Evolutionary conservation across 495 filamentous ascomycete genomes (phyloP).

Genomic region (Trichoderma orchidacearum): DNA sequence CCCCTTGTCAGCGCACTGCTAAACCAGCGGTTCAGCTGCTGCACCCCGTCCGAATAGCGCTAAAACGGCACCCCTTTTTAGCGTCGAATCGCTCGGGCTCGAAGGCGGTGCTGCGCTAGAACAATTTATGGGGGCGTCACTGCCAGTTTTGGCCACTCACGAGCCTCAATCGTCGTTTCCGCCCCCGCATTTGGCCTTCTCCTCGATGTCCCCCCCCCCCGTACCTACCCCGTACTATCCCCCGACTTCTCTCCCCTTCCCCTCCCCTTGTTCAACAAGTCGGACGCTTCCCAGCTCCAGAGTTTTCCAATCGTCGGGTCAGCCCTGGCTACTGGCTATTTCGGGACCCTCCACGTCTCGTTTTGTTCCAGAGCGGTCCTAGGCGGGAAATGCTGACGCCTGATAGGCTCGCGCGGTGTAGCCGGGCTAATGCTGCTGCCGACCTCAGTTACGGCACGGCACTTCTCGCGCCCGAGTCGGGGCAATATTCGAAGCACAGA

Average conservation of each 20-base stretch:
- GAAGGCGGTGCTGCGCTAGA: too few relatives aligned
- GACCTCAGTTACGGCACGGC: not conserved
- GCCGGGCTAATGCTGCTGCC: not conserved
- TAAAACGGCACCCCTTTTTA: too few relatives aligned
- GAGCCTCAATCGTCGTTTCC: too few relatives aligned
- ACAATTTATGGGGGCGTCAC: not conserved
- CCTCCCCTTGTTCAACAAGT: not conserved
- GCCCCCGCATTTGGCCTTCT: not conserved
- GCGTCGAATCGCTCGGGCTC: too few relatives aligned
- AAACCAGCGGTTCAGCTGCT: too few relatives aligned
- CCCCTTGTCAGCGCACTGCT: too few relatives aligned
- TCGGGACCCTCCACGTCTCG: not conserved
- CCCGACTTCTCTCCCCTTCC: not conserved
- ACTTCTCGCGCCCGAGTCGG: not conserved
- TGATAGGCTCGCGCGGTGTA: not conserved
- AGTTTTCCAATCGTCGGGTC: not conserved
- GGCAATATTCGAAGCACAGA: not conserved
- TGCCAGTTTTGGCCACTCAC: not conserved
- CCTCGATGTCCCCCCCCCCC: not conserved
- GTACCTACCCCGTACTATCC: not conserved
- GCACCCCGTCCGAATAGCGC: too few relatives aligned
- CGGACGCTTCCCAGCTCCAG: not conserved
- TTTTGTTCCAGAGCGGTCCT: not conserved
- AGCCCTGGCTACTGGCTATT: not conserved
- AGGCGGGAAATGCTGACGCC: not conserved